A percentile compares a stretch with the other conserved stretches of the same genome.
Evolutionary conservation across 2,329 filamentous ascomycete genomes (phyloP).

Genomic region (Chrysoporthe deuterocubensis): DNA sequence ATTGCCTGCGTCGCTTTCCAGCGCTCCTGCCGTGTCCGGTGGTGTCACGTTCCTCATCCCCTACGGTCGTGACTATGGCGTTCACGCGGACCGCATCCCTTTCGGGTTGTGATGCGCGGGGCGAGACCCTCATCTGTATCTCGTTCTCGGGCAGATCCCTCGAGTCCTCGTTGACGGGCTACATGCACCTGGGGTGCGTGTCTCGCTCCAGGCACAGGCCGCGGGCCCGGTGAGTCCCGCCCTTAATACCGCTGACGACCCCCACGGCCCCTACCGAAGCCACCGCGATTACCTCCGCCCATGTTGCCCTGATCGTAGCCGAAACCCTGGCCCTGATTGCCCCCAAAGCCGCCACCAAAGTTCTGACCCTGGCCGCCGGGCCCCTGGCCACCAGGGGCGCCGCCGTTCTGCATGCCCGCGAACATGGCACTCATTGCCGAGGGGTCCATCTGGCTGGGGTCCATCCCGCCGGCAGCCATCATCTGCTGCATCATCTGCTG

Average conservation of each 20-base stretch:
- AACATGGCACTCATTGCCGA: slow-evolving; percentile 64
- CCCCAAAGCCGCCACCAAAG: slow-evolving; percentile 56
- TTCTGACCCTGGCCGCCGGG: slow-evolving; percentile 57
- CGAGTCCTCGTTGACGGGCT: not conserved
- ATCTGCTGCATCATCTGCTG: slow-evolving; percentile 73
- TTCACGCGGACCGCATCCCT: no score
- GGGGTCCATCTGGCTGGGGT: slow-evolving; percentile 69
- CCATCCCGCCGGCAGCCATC: slow-evolving; percentile 65
- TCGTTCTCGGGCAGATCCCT: not conserved
- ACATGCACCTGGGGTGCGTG: not conserved
- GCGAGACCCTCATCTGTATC: no score
- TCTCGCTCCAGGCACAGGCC: not conserved
- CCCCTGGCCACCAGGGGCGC: slow-evolving; percentile 44
- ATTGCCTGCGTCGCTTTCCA: no score
- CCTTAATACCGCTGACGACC: slow-evolving; percentile 33
- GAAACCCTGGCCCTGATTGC: slow-evolving; percentile 56
- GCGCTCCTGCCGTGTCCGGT: no score
- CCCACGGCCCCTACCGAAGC: slow-evolving; percentile 38
- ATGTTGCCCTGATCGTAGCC: slow-evolving; percentile 52
- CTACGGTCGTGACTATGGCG: no score
- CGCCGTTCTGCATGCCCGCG: slow-evolving; percentile 56
- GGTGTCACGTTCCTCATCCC: no score
- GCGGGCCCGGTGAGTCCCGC: not conserved
- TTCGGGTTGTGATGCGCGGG: no score
- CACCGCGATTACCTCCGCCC: slow-evolving; percentile 41